These are phyloP conservation scores for Didymella exigua DNA, from an alignment of 2,329 filamentous ascomycete species.

Conservation along the genomic window DNA sequence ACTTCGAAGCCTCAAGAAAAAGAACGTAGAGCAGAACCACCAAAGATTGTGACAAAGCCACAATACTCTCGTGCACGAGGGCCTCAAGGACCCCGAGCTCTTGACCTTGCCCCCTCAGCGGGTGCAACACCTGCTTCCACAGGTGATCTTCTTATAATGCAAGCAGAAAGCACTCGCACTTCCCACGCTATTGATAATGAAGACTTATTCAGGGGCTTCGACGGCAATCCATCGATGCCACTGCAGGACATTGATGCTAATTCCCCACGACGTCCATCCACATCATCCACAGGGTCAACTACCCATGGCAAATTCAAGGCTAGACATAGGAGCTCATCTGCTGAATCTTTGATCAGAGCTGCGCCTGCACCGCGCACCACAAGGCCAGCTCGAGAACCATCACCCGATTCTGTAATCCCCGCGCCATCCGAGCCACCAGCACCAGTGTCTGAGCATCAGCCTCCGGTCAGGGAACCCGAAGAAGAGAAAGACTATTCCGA, in stretches of 20 bases:
- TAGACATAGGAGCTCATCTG: constrained; percentile 25
- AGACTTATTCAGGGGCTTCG: constrained; percentile 18
- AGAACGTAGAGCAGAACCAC: constrained; percentile 28
- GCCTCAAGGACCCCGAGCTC: constrained; percentile 23
- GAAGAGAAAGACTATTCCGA: constrained; percentile 41
- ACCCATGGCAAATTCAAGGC: constrained; percentile 14
- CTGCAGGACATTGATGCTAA: constrained; percentile 41
- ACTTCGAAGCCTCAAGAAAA: constrained; percentile 26
- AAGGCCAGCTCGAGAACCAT: constrained; percentile 20
- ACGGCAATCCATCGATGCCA: constrained; percentile 33
- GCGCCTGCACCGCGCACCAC: constrained; percentile 21
- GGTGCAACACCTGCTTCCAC: constrained; percentile 28
- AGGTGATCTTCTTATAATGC: constrained; percentile 22
- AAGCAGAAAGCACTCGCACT: constrained; percentile 17
- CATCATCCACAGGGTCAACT: constrained; percentile 29
- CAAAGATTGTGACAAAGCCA: constrained; percentile 23
- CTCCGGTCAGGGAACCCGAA: constrained; percentile 17
- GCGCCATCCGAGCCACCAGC: constrained; percentile 19
- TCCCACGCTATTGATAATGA: constrained; percentile 19
- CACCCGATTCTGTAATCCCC: constrained; percentile 37
- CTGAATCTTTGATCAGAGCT: constrained; percentile 31
- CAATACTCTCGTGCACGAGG: constrained; percentile 15
- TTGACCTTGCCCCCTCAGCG: constrained; percentile 34
- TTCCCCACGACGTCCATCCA: constrained; percentile 40
- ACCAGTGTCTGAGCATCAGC: constrained; percentile 20